These are phyloP conservation scores for Aureobasidium leucospermi DNA, from an alignment of 2,329 filamentous ascomycete species.

Conservation along the genomic window DNA sequence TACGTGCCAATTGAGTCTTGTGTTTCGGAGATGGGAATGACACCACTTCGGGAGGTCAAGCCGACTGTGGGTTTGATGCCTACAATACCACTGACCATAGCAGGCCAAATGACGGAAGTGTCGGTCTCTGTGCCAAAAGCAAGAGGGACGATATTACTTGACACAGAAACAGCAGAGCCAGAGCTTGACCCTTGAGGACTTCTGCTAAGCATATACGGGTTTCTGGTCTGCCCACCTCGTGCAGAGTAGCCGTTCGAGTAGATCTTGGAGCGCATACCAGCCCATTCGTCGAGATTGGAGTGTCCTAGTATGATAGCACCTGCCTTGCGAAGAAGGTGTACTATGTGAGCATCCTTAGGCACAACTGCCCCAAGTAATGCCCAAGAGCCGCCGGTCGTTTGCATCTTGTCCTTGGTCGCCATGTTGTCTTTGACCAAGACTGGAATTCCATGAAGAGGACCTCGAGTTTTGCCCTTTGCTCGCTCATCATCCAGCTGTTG, in stretches of 20 bases:
- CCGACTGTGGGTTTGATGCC: constrained; percentile 19
- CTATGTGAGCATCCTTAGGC: constrained; percentile 14
- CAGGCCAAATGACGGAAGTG: constrained; percentile 20
- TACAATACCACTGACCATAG: constrained; percentile 15
- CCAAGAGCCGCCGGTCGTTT: constrained; percentile 18
- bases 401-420: constrained; percentile 18
- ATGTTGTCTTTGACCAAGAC: constrained; percentile 35
- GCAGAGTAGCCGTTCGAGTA: constrained; percentile 17
- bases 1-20: constrained; percentile 17
- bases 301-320: constrained; percentile 18
- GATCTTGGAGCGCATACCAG: constrained; percentile 13
- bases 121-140: constrained; percentile 18
- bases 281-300: constrained; percentile 18
- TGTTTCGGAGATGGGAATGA: constrained; percentile 17
- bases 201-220: constrained; percentile 13
- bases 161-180: constrained; percentile 16
- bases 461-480: constrained; percentile 28
- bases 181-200: constrained; percentile 15
- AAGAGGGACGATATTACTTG: constrained; percentile 14
- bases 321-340: constrained; percentile 15
- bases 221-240: constrained; percentile 16
- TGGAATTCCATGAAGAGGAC: constrained; percentile 37
- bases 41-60: constrained; percentile 15
- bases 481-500: constrained; percentile 34
- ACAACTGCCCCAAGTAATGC: constrained; percentile 16